Base-by-base conservation (phyloP, 345 rosid genomes). In the Hypericum perforatum region DNA sequence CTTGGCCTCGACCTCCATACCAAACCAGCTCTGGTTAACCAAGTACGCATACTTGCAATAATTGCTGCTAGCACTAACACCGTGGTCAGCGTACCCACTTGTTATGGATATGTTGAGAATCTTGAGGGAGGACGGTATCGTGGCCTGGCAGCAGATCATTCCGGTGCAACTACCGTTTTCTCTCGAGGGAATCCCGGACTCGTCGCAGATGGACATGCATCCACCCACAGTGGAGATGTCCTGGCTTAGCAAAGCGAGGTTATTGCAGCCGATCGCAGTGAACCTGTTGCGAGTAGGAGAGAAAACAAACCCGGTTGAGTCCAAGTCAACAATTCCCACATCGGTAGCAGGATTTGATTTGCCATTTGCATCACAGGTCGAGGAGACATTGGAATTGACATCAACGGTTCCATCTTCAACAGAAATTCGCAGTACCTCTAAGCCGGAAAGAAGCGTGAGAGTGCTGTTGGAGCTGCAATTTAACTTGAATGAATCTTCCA, bases 201-300 rank as follows among this genome's bases (percentile, higher is more conserved):
- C 32, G 2, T 22, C 32, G 32, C 32, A 22, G 32, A 22, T 22
- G 32, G 32, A 22, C 32, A 22, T 22, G 32, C 32, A 22, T 22
- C 32, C 32, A 22, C 32, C 32, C 4, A 22, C 32, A 22, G 32
- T 22, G 4, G 32, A 22, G 32, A 1, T 22, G 4, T 22, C 32
- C 4, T 22, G 32, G 32, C 32, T 22, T 22, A 22, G 32, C 32
- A 22, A 1, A 22, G 32, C 32, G 4, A 22, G 32, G 32, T 5
- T 41, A 15, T 45, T 53, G 45, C 69, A 64, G 8, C 69, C 69
- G 2, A n/a, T 11, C 14, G 59, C 57, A 3, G 9, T 14, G 36
- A 64, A 64, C 8, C 0, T 9, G 16, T 53, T 58, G 3, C 6
- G 32, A 22, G 32, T 0, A 0, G 11, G 0, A 3, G 58, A 45